Base-by-base conservation (phyloP, 352 stramenopile species). In the Aphanomyces cochlioides region DNA sequence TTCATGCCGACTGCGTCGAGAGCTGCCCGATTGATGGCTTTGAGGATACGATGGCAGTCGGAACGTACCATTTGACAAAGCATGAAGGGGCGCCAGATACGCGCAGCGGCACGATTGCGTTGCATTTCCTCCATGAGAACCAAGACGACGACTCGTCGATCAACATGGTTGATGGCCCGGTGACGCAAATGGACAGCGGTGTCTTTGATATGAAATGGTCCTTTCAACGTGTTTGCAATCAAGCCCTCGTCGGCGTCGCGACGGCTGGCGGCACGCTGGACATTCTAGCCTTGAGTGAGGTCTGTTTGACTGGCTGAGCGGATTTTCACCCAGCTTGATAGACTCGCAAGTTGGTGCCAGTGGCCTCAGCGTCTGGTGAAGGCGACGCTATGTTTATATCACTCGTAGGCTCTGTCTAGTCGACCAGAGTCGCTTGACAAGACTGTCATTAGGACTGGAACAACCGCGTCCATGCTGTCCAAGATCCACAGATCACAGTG, bases 161-260 rank as follows among this genome's bases (percentile, higher is more conserved):
- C 13, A 47, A 66, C 6, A 75, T 89, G 53, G 59, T 41, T n/a
- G 86, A 90, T 58, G 40, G 76, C 19, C 70, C 89, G 47, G 74
- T 84, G 53, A 67, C 79, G 13, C 68, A 73, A 48, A 81, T 80
- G 5, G 74, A 73, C n/a, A 90, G 81, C 59, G 87, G 87, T 36
- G 76, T 95, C 36, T 92, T 95, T 36, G 87, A 95, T 58, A 88
- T 91, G 72, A 95, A 95, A 67, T 95, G 87, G 87, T 84, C 80
- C 7, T 69, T 78, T 7, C 74, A 88, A 56, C 61, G 47, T 3
- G 75, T 90, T 43, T 73, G 81, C 8, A 77, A 75, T 48, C 84
- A 83, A 39, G 82, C 79, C 28, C 40, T 93, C 59, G 67, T 95
- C 17, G 85, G 77, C 3, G 74, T 82, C 13, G 84, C 85, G 37